Evolutionary conservation across 495 filamentous ascomycete species (phyloP), one percentile per base, ranked within the genome.

Genomic region (Trichoderma parareesei): DNA sequence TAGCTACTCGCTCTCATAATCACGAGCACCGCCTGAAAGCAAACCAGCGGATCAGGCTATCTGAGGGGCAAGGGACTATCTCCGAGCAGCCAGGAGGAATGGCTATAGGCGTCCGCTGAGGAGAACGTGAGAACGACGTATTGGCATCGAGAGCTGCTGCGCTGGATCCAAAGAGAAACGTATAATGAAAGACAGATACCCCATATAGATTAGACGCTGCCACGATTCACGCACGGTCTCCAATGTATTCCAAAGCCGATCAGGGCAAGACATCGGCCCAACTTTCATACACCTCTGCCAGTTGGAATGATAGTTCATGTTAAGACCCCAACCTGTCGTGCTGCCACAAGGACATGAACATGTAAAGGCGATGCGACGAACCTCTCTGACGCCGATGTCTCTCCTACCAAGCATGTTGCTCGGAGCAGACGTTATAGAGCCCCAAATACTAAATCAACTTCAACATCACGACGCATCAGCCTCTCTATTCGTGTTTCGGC

Each of bases 151-250:
- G 1, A 11, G 6, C 11, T 41, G 20, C 20, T 16, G 20, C 46
- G 0, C 18, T 20, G 18, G 1, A 49, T 8, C 5, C n/a, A 18
- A 49, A 20, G 46, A n/a, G 18, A 49, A 49, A n/a, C 8, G 46
- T 16, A 49, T 49, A 18, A 49, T 49, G n/a, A 49, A 49, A 49
- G 16, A 49, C 46, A 49, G 46, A 49, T 49, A 49, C 46, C 46
- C 46, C 46, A 6, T 3, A 0, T 49, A 6, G 46, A 49, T 27
- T 6, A 49, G 46, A 49, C 9, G 4, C 46, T 27, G n/a, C 46
- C n/a, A 49, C 16, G 14, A 18, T 18, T 18, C 46, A 9, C 18
- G n/a, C 4, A n/a, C n/a, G n/a, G n/a, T n/a, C 8, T 18, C 8
- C n/a, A 49, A 46, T 8, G 46, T 18, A 20, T 6, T 9, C 18